Base-by-base conservation (phyloP, 108 stramenopile species). In the Cyclotella atomus region DNA sequence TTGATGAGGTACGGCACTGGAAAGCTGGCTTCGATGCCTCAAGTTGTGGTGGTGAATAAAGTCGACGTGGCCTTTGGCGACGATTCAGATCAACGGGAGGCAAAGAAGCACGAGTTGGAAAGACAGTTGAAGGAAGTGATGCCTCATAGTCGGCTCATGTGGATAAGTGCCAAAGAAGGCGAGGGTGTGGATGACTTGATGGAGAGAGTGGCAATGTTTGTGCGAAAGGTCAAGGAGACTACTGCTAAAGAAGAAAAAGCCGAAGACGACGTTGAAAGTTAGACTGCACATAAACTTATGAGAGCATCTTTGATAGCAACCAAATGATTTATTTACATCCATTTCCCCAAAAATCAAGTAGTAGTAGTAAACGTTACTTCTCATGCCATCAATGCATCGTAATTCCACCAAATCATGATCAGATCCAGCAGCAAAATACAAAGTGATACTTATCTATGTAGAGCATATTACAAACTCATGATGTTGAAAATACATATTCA, bases 11-110 rank as follows among this genome's bases (percentile, higher is more conserved):
- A 97, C 71, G 95, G 95, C 38, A 94, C 89, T 10, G 92, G 92
- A 35, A 85, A 91, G 47, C 71, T 99, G 34, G 97, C 94, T 10
- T 45, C 71, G 12, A 97, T 97, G 92, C 96, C 97, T 9, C 98
- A 97, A 76, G 91, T 97, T 5, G 95, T 97, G 24, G 94, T 97
- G 4, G 87, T 97, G 41, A 98, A 98, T 84, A 98, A 98, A 74
- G 65, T 95, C n/a, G 98, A 98, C 81, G 84, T 82, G 27, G 75
- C 68, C 6, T 76, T 76, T 24, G 81, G 77, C 16, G 85, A 61
- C 17, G 16, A 29, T 41, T 0, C 4, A 0, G 30, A 57, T 16
- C 83, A 52, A 71, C 69, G n/a, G 65, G 65, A 14, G n/a, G 12
- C n/a, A 14, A 57, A 30, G 29, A 57, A 82, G 46, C 81, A 85